phyloP scores from a whole-genome alignment of 2,329 filamentous ascomycete genomes.

The Stemphylium lycopersici region DNA sequence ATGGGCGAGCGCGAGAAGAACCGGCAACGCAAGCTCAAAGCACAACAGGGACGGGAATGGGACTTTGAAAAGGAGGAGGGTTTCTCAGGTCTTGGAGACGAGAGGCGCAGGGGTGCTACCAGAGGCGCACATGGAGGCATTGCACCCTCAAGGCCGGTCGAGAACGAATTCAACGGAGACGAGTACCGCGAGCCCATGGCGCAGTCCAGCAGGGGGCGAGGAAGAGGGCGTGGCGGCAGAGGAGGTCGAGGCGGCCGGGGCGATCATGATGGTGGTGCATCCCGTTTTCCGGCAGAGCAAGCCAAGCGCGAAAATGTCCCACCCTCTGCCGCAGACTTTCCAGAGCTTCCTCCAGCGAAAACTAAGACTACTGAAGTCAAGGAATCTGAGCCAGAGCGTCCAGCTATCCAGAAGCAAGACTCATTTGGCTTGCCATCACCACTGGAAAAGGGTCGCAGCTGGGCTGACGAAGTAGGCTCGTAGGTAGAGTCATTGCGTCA shows the following conservation, averaged over 20 bases:
- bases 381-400: slow-evolving; percentile 27
- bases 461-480: slow-evolving; percentile 54
- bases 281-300: slow-evolving; percentile 12
- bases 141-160: slow-evolving; percentile 39
- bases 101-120: slow-evolving; percentile 52
- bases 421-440: slow-evolving; percentile 41
- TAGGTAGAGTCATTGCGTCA: slow-evolving; percentile 19
- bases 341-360: slow-evolving; percentile 47
- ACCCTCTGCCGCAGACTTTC: slow-evolving; percentile 54
- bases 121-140: slow-evolving; percentile 61
- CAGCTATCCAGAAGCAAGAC: slow-evolving; percentile 39
- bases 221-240: slow-evolving; percentile 43
- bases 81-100: slow-evolving; percentile 52
- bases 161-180: slow-evolving; percentile 23
- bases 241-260: slow-evolving; percentile 40
- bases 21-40: slow-evolving; percentile 63
- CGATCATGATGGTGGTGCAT: slow-evolving; percentile 21
- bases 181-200: slow-evolving; percentile 23
- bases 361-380: slow-evolving; percentile 31
- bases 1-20: slow-evolving; percentile 68
- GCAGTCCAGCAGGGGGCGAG: slow-evolving; percentile 32
- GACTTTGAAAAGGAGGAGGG: slow-evolving; percentile 67
- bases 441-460: slow-evolving; percentile 44
- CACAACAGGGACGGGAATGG: slow-evolving; percentile 66
- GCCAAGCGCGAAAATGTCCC: slow-evolving; percentile 28